These are phyloP conservation scores for Lachnellula cervina DNA, from an alignment of 2,329 filamentous ascomycete species.

Conservation along the genomic window DNA sequence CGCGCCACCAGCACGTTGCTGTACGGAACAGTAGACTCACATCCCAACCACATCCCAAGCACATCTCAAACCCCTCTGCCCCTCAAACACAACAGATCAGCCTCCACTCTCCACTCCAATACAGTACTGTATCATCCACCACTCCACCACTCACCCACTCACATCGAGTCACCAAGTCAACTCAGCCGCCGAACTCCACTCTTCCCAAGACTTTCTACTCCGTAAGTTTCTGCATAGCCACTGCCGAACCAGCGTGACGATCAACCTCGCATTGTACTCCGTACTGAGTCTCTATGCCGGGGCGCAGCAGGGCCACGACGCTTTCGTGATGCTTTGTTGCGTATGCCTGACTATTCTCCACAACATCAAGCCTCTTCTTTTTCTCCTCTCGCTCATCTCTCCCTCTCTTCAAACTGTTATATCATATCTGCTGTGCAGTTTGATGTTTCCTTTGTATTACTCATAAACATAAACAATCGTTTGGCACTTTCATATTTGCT, in stretches of 20 bases:
- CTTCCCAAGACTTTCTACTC: conserved; percentile 13
- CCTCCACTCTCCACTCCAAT: background rate
- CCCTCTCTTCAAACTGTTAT: background rate
- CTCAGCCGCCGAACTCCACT: conserved; percentile 1
- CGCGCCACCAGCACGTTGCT: too few relatives aligned
- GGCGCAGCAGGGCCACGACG: conserved; percentile 4
- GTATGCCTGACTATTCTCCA: background rate
- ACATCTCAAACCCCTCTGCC: background rate
- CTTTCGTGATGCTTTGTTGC: background rate
- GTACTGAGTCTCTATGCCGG: too few relatives aligned
- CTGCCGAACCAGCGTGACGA: conserved; percentile 1
- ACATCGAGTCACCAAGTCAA: background rate
- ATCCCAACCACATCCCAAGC: background rate
- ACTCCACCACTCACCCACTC: background rate
- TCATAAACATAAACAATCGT: background rate
- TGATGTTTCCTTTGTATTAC: background rate
- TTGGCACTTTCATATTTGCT: background rate
- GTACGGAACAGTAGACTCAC: too few relatives aligned
- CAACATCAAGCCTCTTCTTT: background rate
- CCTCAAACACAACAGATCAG: background rate
- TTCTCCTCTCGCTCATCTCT: background rate
- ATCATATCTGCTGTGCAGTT: background rate
- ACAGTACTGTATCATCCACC: too few relatives aligned
- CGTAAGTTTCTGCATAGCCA: conserved; percentile 4
- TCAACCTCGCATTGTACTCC: background rate